Percentiles rank a stretch among this genome's conserved stretches.
Evolutionary conservation across 2,329 filamentous ascomycete species (phyloP).

Genomic region (Ustulina deusta): DNA sequence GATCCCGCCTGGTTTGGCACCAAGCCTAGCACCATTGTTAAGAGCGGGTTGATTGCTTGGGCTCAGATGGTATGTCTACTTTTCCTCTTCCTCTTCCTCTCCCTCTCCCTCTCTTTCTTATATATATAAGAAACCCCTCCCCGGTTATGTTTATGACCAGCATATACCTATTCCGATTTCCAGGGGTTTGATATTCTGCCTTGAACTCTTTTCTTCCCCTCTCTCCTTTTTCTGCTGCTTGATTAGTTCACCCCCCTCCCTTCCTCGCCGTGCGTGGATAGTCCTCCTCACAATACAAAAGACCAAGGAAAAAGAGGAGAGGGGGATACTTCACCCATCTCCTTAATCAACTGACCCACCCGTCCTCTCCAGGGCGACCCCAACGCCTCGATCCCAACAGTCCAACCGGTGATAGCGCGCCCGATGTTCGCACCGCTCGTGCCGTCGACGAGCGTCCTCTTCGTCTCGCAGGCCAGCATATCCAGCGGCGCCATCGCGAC

Average conservation of each 20-base stretch:
- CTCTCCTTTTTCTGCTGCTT: too few relatives aligned
- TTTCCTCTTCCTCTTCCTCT: conserved; percentile 10
- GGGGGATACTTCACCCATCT: background rate
- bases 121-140: background rate
- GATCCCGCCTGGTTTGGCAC: conserved; percentile 85
- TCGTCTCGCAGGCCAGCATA: conserved; percentile 81
- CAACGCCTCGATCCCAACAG: conserved; percentile 86
- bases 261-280: background rate
- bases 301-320: too few relatives aligned
- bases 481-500: conserved; percentile 72
- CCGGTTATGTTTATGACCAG: background rate
- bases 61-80: conserved; percentile 78
- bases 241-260: background rate
- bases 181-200: background rate
- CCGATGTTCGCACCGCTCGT: conserved; percentile 87
- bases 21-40: conserved; percentile 84
- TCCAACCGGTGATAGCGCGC: conserved; percentile 85
- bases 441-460: conserved; percentile 80
- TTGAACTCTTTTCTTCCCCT: background rate
- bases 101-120: background rate
- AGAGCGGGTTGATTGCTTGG: conserved; percentile 87
- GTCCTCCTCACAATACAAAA: too few relatives aligned
- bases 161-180: background rate
- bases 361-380: conserved; percentile 71
- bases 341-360: conserved; percentile 16